Evolutionary conservation across 140 eudicot genomes (phyloP).

Genomic region (Senecio squalidus): DNA sequence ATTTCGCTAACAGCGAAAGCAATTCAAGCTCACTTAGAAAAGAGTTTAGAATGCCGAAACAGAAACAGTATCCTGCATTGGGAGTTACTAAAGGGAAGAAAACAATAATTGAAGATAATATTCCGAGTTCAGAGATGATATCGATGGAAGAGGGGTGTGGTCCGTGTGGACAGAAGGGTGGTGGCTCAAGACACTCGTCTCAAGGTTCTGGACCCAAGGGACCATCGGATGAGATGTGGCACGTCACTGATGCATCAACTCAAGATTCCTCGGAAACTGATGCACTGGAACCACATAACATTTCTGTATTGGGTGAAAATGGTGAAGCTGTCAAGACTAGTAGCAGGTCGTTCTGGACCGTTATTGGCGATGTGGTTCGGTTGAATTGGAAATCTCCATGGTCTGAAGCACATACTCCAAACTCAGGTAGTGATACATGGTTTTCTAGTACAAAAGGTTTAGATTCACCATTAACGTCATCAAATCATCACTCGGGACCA

Average conservation of each 20-base stretch:
- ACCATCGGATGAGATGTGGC: slow-evolving; percentile 74
- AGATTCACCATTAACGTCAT: slow-evolving; percentile 19
- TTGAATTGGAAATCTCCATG: slow-evolving; percentile 45
- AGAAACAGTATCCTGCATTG: slow-evolving; percentile 12
- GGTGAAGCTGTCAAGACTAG: slow-evolving; percentile 35
- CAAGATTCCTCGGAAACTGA: slow-evolving; percentile 34
- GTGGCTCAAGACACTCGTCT: slow-evolving; percentile 38
- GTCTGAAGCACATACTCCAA: slow-evolving; percentile 47
- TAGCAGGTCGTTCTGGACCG: slow-evolving; percentile 63
- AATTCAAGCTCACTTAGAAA: slow-evolving; percentile 23
- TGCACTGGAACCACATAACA: slow-evolving; percentile 22
- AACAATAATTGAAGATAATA: slow-evolving; percentile 19
- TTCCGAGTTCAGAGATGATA: neutral
- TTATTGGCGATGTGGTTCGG: slow-evolving; percentile 50
- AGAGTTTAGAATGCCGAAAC: slow-evolving; percentile 19
- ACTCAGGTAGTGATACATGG: slow-evolving; percentile 61
- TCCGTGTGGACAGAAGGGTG: slow-evolving; percentile 17
- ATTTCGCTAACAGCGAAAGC: slow-evolving; percentile 11
- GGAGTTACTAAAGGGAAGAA: neutral
- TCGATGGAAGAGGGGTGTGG: slow-evolving; percentile 18
- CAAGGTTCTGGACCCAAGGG: slow-evolving; percentile 45
- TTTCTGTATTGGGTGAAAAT: slow-evolving; percentile 15
- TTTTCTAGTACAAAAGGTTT: slow-evolving; percentile 48
- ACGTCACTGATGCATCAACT: slow-evolving; percentile 39
- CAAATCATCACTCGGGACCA: slow-evolving; percentile 22